Evolutionary conservation across 2,329 filamentous ascomycete species (phyloP).

Genomic region (Camillea tinctor): DNA sequence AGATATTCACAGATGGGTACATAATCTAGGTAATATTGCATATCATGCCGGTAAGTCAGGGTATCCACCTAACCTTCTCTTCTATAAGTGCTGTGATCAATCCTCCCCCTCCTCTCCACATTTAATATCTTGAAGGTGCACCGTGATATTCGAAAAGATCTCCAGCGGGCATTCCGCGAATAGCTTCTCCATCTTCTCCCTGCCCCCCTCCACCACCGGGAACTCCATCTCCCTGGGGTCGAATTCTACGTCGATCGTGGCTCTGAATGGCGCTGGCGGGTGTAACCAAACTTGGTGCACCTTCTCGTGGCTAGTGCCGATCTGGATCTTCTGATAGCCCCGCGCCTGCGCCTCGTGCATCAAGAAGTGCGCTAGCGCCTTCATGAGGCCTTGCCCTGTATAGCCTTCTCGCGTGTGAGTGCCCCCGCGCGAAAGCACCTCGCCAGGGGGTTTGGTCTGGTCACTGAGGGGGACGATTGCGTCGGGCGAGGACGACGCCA

Average conservation of each 20-base stretch:
- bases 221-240: no score
- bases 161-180: not conserved
- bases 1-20: no score
- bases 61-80: no score
- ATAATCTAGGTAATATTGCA: no score
- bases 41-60: no score
- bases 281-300: constrained; percentile 17
- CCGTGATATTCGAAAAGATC: not conserved
- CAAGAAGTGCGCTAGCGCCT: constrained; percentile 19
- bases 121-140: not conserved
- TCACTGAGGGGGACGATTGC: no score
- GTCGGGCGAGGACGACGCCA: no score
- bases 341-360: constrained; percentile 24
- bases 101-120: no score
- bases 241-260: not conserved
- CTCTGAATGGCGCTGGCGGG: constrained; percentile 15
- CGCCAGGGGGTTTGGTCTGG: constrained; percentile 9
- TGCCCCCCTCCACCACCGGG: no score
- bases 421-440: constrained; percentile 20
- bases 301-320: constrained; percentile 13
- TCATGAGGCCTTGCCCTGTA: constrained; percentile 22
- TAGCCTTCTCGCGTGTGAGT: constrained; percentile 20
- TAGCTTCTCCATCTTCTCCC: not conserved
- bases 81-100: no score
- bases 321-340: constrained; percentile 22